These are phyloP conservation scores for Solanum chmielewskii DNA, from an alignment of 257 asterid genomes.

Conservation along the genomic window DNA sequence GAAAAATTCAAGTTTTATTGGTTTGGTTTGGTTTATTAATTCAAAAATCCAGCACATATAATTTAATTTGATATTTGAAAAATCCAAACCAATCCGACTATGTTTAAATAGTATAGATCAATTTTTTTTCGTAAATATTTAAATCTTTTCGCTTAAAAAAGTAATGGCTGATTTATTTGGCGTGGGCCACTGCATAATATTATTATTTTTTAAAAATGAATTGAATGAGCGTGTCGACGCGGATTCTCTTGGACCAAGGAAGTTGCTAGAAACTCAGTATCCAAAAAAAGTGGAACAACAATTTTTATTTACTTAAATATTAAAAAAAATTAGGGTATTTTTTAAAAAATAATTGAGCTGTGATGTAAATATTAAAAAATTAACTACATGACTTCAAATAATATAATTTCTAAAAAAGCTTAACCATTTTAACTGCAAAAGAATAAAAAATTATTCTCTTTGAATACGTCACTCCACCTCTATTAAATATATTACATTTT, in stretches of 20 bases:
- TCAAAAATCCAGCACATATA: accelerated
- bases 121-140: too few relatives aligned
- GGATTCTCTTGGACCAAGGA: background rate
- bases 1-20: too few relatives aligned
- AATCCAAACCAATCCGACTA: accelerated
- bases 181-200: too few relatives aligned
- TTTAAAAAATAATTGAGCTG: background rate
- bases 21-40: too few relatives aligned
- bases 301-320: background rate
- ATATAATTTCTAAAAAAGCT: background rate
- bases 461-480: accelerated
- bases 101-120: too few relatives aligned
- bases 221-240: background rate
- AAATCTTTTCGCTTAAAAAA: too few relatives aligned
- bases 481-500: too few relatives aligned
- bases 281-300: background rate
- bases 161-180: too few relatives aligned
- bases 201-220: too few relatives aligned
- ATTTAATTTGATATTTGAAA: too few relatives aligned
- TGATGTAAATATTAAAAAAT: background rate
- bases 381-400: too few relatives aligned
- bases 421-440: background rate
- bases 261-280: background rate
- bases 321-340: too few relatives aligned
- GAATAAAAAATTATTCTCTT: background rate